Percentiles rank a stretch among this genome's conserved stretches.
phyloP scores from a whole-genome alignment of 106 monocot genomes.

The Allium fistulosum region DNA sequence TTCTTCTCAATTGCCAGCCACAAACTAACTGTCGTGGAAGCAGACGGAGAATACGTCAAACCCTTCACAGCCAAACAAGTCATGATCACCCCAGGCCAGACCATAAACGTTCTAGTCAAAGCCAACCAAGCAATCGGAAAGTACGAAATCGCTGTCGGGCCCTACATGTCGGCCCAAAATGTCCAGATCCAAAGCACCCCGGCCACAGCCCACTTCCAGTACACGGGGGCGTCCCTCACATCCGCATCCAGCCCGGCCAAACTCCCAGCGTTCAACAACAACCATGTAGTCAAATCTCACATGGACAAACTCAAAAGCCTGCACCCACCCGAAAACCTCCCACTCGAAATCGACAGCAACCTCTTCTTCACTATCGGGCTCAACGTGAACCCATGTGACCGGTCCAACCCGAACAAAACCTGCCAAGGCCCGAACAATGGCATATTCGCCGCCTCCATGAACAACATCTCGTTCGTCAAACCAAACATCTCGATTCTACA shows the following conservation, averaged over 20 bases:
- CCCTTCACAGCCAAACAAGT: slow-evolving; percentile 17
- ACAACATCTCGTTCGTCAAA: slow-evolving; percentile 27
- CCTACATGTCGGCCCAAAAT: slow-evolving; percentile 22
- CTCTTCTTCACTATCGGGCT: slow-evolving; percentile 40
- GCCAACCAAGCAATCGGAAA: slow-evolving; percentile 22
- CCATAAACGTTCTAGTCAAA: slow-evolving; percentile 23
- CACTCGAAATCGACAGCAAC: slow-evolving; percentile 20
- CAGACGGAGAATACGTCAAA: slow-evolving; percentile 29
- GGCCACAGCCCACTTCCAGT: slow-evolving; percentile 24
- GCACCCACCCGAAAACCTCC: slow-evolving; percentile 13
- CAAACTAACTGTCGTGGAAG: slow-evolving; percentile 32
- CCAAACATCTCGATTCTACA: slow-evolving; percentile 16
- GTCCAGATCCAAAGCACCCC: slow-evolving; percentile 25
- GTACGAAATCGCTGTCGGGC: slow-evolving; percentile 25
- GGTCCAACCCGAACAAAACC: slow-evolving; percentile 23
- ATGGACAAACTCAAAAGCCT: slow-evolving; percentile 23
- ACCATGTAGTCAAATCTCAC: slow-evolving; percentile 9
- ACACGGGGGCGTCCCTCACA: slow-evolving; percentile 9
- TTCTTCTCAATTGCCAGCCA: slow-evolving; percentile 36
- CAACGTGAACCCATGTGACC: slow-evolving; percentile 19
- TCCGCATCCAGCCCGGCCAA: slow-evolving; percentile 9
- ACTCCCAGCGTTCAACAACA: slow-evolving; percentile 28
- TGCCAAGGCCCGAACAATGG: slow-evolving; percentile 28
- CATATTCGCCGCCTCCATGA: slow-evolving; percentile 23
- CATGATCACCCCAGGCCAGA: slow-evolving; percentile 36